Evolutionary conservation across 345 rosid species (phyloP).

Genomic region (Zanthoxylum bungeanum): DNA sequence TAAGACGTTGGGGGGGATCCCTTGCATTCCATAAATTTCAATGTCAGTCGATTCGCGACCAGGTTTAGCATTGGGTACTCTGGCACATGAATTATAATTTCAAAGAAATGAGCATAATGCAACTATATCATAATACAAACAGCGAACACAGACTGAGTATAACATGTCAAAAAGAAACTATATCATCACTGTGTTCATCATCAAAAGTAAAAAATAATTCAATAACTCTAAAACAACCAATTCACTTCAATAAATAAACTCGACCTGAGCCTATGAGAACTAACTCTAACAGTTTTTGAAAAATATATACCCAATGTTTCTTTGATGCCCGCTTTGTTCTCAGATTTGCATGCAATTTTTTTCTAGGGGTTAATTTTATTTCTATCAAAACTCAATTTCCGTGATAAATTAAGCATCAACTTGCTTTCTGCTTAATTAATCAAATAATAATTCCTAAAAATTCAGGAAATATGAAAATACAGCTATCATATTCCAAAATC

Average conservation of each 20-base stretch:
- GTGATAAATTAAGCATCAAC: background rate
- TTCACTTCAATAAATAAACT: background rate
- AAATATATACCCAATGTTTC: too few species aligned
- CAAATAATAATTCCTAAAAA: background rate
- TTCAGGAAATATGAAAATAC: background rate
- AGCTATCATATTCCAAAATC: background rate
- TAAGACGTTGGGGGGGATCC: conserved; percentile 79
- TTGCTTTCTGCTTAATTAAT: background rate
- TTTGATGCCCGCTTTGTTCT: background rate
- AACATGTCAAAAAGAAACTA: background rate
- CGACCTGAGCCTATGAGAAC: too few species aligned
- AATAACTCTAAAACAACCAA: background rate
- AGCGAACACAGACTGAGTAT: background rate
- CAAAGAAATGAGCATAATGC: background rate
- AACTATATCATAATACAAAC: background rate
- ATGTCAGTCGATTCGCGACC: conserved; percentile 86
- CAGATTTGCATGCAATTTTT: background rate
- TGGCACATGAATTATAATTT: conserved; percentile 16
- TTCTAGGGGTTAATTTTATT: too few species aligned
- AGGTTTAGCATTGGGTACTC: conserved; percentile 94
- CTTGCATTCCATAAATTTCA: conserved; percentile 99
- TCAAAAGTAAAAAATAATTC: background rate
- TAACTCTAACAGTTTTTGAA: too few species aligned
- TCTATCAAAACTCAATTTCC: too few species aligned
- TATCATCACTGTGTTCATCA: background rate